These are phyloP conservation scores for Hymenoscyphus fraxineus DNA, from an alignment of 2,329 filamentous ascomycete genomes.

Conservation along the genomic window DNA sequence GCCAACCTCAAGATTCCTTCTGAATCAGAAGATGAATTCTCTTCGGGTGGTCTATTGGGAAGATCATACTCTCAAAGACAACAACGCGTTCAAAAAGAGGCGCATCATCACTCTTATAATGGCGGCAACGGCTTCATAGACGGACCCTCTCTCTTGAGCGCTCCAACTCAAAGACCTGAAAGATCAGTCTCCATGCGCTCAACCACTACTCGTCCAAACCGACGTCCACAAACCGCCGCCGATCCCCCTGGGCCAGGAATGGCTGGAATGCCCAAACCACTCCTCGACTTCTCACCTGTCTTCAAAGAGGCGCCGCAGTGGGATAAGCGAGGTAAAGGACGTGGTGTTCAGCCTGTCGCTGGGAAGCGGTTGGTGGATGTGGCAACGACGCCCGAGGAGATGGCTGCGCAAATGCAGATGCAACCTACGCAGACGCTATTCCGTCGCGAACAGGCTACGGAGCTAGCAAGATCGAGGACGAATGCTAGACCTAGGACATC, in stretches of 20 bases:
- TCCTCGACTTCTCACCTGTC: constrained; percentile 64
- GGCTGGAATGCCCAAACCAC: constrained; percentile 45
- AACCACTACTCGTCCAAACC: constrained; percentile 5
- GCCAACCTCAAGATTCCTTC: constrained; percentile 26
- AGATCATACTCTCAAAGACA: constrained; percentile 47
- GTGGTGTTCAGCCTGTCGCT: constrained; percentile 40
- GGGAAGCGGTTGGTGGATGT: constrained; percentile 47
- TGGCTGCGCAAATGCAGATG: constrained; percentile 16
- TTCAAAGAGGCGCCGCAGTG: constrained; percentile 62
- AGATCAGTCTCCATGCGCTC: constrained; percentile 26
- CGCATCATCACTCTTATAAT: constrained; percentile 17
- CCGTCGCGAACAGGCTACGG: constrained; percentile 20
- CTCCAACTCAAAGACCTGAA: constrained; percentile 22
- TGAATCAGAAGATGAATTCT: constrained; percentile 39
- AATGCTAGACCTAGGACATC: constrained; percentile 11
- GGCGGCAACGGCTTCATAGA: constrained; percentile 20
- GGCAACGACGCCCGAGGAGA: constrained; percentile 33
- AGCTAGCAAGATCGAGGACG: constrained; percentile 5
- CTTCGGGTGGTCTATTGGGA: constrained; percentile 45
- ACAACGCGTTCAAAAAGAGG: constrained; percentile 35
- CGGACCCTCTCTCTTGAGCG: constrained; percentile 38
- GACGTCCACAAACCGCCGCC: constrained; percentile 8
- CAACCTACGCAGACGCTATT: constrained; percentile 25
- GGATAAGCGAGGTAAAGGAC: constrained; percentile 49
- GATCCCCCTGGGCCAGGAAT: not conserved